Percentiles rank a stretch among this genome's conserved stretches.
These are phyloP conservation scores for Pythium chondricola DNA, from an alignment of 352 stramenopile species.

Conservation along the genomic window DNA sequence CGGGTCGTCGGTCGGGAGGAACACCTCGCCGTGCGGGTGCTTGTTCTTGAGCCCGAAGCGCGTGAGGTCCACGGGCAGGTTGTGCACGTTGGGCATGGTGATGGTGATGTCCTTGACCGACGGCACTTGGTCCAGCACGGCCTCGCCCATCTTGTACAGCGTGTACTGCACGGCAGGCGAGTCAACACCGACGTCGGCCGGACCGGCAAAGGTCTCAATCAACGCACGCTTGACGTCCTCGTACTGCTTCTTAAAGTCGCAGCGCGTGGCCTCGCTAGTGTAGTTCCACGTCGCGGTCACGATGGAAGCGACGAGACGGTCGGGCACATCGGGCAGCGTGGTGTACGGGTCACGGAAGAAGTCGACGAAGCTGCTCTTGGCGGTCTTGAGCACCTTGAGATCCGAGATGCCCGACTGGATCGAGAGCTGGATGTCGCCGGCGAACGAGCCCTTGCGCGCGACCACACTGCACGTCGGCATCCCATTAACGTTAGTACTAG, in stretches of 20 bases:
- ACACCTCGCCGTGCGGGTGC: conserved; percentile 85
- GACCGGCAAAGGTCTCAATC: conserved; percentile 73
- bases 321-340: conserved; percentile 65
- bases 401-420: conserved; percentile 52
- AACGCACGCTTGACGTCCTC: conserved; percentile 60
- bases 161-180: conserved; percentile 81
- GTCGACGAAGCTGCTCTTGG: conserved; percentile 82
- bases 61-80: conserved; percentile 80
- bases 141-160: conserved; percentile 83
- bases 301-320: conserved; percentile 72
- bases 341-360: conserved; percentile 84
- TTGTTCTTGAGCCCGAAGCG: conserved; percentile 83
- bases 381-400: conserved; percentile 87
- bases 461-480: too few species aligned
- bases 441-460: conserved; percentile 33
- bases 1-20: conserved; percentile 80
- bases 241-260: conserved; percentile 35
- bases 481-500: too few species aligned
- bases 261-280: conserved; percentile 27
- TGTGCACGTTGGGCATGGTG: conserved; percentile 87
- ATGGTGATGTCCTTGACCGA: conserved; percentile 72
- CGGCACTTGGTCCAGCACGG: conserved; percentile 57
- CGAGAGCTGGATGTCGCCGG: conserved; percentile 30
- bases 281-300: conserved; percentile 78
- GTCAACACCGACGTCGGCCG: conserved; percentile 63